These are phyloP conservation scores for Musa itinerans DNA, from an alignment of 176 grass and related monocot species.

Conservation along the genomic window DNA sequence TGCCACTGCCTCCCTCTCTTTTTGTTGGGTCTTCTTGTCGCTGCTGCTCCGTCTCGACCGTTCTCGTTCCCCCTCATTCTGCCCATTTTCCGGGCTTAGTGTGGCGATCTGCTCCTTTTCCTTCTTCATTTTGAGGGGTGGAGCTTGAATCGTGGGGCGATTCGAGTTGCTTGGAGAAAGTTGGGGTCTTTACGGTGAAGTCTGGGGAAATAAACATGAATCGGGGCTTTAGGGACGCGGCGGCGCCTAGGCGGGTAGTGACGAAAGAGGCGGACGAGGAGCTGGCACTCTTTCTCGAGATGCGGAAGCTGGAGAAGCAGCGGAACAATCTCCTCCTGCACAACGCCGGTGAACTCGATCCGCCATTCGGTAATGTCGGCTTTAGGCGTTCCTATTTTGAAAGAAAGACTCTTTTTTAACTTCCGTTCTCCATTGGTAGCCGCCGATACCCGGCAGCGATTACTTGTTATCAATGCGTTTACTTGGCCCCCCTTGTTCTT, in stretches of 20 bases:
- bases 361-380: conserved; percentile 6
- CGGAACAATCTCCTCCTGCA: conserved; percentile 12
- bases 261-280: conserved; percentile 96
- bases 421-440: too few species aligned
- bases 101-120: not conserved
- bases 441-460: not conserved
- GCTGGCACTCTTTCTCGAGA: conserved; percentile 97
- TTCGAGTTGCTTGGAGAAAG: too few species aligned
- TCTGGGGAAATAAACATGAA: not conserved
- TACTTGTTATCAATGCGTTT: not conserved
- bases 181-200: not conserved
- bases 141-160: too few species aligned
- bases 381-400: conserved; percentile 7
- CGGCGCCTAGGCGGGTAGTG: conserved; percentile 19
- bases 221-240: conserved; percentile 7
- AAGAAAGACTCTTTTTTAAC: not conserved
- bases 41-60: not conserved
- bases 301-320: conserved; percentile 66
- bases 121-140: too few species aligned
- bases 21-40: too few species aligned
- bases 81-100: not conserved
- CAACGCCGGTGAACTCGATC: conserved; percentile 9
- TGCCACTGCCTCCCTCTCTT: too few species aligned
- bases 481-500: conserved; percentile 14
- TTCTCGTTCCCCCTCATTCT: not conserved